Evolutionary conservation across 192 early-diverging fungal species (phyloP).

Genomic region (Podila minutissima): DNA sequence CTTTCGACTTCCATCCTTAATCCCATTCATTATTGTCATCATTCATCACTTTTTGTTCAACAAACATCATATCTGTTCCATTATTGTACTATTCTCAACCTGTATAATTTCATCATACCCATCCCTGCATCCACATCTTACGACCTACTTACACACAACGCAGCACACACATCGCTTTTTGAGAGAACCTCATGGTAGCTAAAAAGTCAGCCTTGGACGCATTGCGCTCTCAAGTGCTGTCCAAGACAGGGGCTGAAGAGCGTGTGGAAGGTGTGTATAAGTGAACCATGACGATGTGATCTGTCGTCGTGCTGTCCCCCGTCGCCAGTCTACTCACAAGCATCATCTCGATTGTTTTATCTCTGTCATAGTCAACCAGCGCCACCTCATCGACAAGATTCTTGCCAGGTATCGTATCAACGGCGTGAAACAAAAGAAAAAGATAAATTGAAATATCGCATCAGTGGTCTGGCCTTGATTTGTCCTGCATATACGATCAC

Average conservation of each 20-base stretch:
- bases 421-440: not conserved
- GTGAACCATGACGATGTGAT: too few relatives aligned
- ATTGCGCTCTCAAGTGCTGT: conserved; percentile 58
- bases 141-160: too few relatives aligned
- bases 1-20: not conserved
- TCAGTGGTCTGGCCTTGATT: not conserved
- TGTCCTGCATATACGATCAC: not conserved
- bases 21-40: not conserved
- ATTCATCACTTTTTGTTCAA: not conserved
- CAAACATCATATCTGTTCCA: not conserved
- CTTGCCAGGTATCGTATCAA: conserved; percentile 64
- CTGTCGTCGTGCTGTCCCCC: not conserved
- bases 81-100: not conserved
- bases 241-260: conserved; percentile 65
- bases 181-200: conserved; percentile 10
- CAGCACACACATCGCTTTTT: too few relatives aligned
- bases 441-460: too few relatives aligned
- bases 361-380: conserved; percentile 77
- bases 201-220: conserved; percentile 53
- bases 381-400: conserved; percentile 93
- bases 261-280: conserved; percentile 59
- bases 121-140: too few relatives aligned
- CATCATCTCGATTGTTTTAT: not conserved
- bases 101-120: too few relatives aligned
- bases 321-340: not conserved